Evolutionary conservation across 345 rosid species (phyloP).

Genomic region (Aquilaria yunnanensis): DNA sequence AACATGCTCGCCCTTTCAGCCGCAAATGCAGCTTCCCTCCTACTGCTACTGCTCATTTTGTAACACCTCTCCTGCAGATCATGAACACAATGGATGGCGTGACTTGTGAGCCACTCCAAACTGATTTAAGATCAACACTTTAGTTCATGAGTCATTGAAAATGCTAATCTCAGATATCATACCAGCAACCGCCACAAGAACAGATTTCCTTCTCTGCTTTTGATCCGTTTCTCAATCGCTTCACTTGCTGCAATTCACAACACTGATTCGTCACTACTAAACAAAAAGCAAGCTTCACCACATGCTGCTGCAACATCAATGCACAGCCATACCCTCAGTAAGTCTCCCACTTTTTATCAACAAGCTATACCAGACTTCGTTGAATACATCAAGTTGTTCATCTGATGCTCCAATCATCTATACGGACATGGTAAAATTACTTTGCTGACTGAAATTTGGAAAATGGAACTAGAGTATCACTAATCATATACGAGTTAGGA

Average conservation of each 20-base stretch:
- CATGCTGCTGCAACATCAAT: background rate
- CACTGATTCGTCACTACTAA: constrained; percentile 6
- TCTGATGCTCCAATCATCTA: constrained; percentile 85
- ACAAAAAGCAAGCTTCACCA: background rate
- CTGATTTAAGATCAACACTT: background rate
- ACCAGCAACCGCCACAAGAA: constrained; percentile 88
- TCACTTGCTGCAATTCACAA: constrained; percentile 39
- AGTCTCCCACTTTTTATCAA: constrained; percentile 58
- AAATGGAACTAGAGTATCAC: constrained; percentile 5
- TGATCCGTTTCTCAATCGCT: constrained; percentile 47
- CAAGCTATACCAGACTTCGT: constrained; percentile 70
- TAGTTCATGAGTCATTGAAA: background rate
- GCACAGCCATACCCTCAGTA: constrained; percentile 39
- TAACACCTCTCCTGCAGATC: constrained; percentile 63
- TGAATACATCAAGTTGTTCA: constrained; percentile 89
- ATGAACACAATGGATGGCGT: too few relatives aligned
- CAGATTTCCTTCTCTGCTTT: constrained; percentile 61
- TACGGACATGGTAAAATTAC: background rate
- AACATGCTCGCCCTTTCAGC: constrained; percentile 50
- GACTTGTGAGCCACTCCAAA: background rate
- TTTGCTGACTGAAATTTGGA: background rate
- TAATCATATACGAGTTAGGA: background rate
- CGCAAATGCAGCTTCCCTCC: constrained; percentile 29
- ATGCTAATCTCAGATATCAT: constrained; percentile 7
- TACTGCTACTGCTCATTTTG: constrained; percentile 29